A percentile compares a stretch with the other conserved stretches of the same genome.
These are phyloP conservation scores for Neonectria coccinea DNA, from an alignment of 2,329 filamentous ascomycete species.

Conservation along the genomic window DNA sequence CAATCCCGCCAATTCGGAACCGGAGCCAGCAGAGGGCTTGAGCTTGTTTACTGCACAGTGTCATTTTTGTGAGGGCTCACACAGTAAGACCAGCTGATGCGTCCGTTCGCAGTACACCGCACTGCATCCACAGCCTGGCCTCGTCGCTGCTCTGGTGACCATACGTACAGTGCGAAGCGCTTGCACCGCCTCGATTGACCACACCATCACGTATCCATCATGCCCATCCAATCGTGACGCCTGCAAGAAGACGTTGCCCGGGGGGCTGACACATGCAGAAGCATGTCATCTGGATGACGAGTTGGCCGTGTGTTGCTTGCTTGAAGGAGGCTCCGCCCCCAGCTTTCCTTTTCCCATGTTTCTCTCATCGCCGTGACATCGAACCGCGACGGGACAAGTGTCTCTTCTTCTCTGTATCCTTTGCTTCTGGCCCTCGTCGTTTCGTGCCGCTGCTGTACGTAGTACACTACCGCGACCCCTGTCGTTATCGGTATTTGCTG, in stretches of 20 bases:
- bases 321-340: slow-evolving; percentile 16
- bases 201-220: slow-evolving; percentile 21
- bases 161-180: slow-evolving; percentile 17
- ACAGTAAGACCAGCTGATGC: not conserved
- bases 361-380: slow-evolving; percentile 14
- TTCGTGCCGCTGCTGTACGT: not conserved
- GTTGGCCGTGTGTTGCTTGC: slow-evolving; percentile 5
- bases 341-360: slow-evolving; percentile 9
- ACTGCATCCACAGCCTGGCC: not conserved
- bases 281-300: slow-evolving; percentile 26
- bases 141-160: not conserved
- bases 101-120: not conserved
- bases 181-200: slow-evolving; percentile 9
- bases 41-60: not conserved
- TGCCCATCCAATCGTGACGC: slow-evolving; percentile 21
- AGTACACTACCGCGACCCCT: not conserved
- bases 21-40: not conserved
- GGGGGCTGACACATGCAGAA: slow-evolving; percentile 25
- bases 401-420: slow-evolving; percentile 2
- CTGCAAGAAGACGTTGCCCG: slow-evolving; percentile 10
- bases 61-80: not conserved
- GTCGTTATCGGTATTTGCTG: not conserved
- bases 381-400: slow-evolving; percentile 8
- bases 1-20: not conserved
- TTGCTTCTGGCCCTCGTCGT: not conserved